Percentiles rank a stretch among this genome's conserved stretches.
Evolutionary conservation across 2,329 filamentous ascomycete species (phyloP).

Genomic region (Fusarium nisikadoi): DNA sequence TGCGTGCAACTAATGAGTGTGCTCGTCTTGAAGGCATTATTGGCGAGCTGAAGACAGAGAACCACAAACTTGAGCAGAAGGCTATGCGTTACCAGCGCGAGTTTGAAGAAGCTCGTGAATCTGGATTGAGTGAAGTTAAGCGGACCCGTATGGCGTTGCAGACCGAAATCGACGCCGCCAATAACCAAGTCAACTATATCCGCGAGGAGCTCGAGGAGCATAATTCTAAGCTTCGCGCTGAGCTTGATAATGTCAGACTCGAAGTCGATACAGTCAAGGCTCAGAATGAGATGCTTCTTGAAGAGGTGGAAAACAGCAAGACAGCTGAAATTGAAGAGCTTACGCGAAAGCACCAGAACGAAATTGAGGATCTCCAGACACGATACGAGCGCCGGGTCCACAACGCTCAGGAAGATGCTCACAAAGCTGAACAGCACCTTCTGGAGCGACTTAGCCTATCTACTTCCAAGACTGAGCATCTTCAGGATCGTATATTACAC

Average conservation of each 20-base stretch:
- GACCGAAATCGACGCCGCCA: conserved; percentile 83
- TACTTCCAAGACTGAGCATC: conserved; percentile 83
- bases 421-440: conserved; percentile 81
- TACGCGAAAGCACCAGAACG: conserved; percentile 70
- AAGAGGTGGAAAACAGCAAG: conserved; percentile 80
- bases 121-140: conserved; percentile 81
- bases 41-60: conserved; percentile 71
- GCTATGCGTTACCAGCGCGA: conserved; percentile 80
- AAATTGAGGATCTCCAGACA: conserved; percentile 78
- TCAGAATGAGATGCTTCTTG: conserved; percentile 83
- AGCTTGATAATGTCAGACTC: conserved; percentile 80
- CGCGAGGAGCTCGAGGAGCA: conserved; percentile 86
- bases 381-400: conserved; percentile 79
- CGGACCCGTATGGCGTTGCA: conserved; percentile 83
- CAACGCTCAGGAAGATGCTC: conserved; percentile 82
- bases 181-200: conserved; percentile 85
- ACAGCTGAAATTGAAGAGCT: conserved; percentile 64
- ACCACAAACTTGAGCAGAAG: conserved; percentile 76
- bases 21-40: conserved; percentile 68
- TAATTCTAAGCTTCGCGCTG: conserved; percentile 74
- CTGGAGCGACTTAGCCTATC: conserved; percentile 84
- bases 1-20: conserved; percentile 71
- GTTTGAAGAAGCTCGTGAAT: conserved; percentile 84
- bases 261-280: conserved; percentile 85
- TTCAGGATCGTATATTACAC: conserved; percentile 85